Conservation (phyloP, 805 yeast genomes). For the Starmerella roubikii region DNA sequence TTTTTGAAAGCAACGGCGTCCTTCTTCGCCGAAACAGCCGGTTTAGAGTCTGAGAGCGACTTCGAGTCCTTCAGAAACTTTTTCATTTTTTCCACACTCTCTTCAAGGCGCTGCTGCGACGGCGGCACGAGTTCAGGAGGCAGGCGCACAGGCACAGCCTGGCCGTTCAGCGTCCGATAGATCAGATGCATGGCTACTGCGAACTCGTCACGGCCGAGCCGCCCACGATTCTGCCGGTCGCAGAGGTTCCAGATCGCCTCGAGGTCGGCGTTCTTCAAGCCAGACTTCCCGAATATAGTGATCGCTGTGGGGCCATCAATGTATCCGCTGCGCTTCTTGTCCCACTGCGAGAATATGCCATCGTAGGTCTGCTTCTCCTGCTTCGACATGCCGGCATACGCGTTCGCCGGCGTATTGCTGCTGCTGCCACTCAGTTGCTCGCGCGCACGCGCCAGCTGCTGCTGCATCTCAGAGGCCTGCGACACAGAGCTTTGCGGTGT, state of each 20-base stretch:
- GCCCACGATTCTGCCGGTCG: slow-evolving; percentile 71
- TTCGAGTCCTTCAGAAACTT: slow-evolving; percentile 35
- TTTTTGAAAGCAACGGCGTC: slow-evolving; percentile 50
- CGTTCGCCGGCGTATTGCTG: slow-evolving; percentile 30
- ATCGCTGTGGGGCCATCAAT: slow-evolving; percentile 74
- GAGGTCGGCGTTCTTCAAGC: slow-evolving; percentile 69
- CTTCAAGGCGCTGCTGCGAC: slow-evolving; percentile 59
- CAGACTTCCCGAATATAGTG: slow-evolving; percentile 78
- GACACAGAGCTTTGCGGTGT: slow-evolving; percentile 35
- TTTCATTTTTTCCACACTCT: slow-evolving; percentile 57
- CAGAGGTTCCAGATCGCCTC: slow-evolving; percentile 86
- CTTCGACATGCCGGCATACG: slow-evolving; percentile 48
- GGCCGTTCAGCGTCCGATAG: slow-evolving; percentile 79
- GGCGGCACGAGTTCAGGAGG: slow-evolving; percentile 90
- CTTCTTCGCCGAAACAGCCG: slow-evolving; percentile 19
- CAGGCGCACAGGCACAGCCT: slow-evolving; percentile 62
- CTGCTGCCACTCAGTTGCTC: slow-evolving; percentile 2
- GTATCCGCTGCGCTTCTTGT: slow-evolving; percentile 48
- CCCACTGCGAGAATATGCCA: slow-evolving; percentile 82
- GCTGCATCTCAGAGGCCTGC: slow-evolving; percentile 17
- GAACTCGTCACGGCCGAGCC: slow-evolving; percentile 77
- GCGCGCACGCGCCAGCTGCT: slow-evolving; percentile 11
- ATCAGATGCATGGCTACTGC: slow-evolving; percentile 96
- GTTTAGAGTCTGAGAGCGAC: slow-evolving; percentile 21
- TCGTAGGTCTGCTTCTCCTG: slow-evolving; percentile 80